Conservation (phyloP, 352 stramenopile species). For the Phytophthora tentaculata region DNA sequence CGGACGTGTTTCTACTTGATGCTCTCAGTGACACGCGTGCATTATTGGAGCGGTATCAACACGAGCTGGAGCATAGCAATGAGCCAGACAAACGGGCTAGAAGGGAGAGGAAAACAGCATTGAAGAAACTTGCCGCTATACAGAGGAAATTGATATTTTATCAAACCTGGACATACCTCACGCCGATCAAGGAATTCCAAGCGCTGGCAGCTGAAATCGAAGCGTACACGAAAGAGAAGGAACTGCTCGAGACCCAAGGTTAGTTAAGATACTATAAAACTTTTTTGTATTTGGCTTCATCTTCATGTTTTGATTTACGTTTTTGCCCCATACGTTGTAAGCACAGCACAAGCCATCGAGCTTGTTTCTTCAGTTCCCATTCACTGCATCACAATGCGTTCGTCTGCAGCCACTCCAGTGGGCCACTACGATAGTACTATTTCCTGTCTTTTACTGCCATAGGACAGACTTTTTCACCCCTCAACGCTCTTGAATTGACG, state of each 20-base stretch:
- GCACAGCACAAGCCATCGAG: constrained; percentile 33
- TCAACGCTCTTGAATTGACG: constrained; percentile 6
- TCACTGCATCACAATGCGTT: constrained; percentile 32
- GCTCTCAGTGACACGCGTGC: constrained; percentile 56
- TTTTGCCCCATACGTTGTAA: constrained; percentile 33
- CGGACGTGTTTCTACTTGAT: constrained; percentile 68
- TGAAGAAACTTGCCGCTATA: constrained; percentile 40
- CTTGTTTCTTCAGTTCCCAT: constrained; percentile 23
- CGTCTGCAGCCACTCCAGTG: constrained; percentile 7
- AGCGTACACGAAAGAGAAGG: constrained; percentile 25
- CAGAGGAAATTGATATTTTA: constrained; percentile 72
- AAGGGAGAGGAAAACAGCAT: constrained; percentile 30
- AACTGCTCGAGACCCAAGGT: constrained; percentile 16
- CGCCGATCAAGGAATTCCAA: constrained; percentile 29
- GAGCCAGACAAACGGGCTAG: constrained; percentile 29
- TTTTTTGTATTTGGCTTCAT: constrained; percentile 41
- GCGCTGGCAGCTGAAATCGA: constrained; percentile 30
- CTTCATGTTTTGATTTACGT: constrained; percentile 19
- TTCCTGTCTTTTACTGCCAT: constrained; percentile 36
- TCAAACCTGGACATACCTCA: constrained; percentile 50
- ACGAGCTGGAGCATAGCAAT: constrained; percentile 25
- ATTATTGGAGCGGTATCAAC: constrained; percentile 46
- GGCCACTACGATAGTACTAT: constrained; percentile 25
- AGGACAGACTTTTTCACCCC: constrained; percentile 18
- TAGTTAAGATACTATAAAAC: constrained; percentile 33